Evolutionary conservation across 345 rosid genomes (phyloP), one percentile per base, ranked within the genome.

Genomic region (Citrus glauca): DNA sequence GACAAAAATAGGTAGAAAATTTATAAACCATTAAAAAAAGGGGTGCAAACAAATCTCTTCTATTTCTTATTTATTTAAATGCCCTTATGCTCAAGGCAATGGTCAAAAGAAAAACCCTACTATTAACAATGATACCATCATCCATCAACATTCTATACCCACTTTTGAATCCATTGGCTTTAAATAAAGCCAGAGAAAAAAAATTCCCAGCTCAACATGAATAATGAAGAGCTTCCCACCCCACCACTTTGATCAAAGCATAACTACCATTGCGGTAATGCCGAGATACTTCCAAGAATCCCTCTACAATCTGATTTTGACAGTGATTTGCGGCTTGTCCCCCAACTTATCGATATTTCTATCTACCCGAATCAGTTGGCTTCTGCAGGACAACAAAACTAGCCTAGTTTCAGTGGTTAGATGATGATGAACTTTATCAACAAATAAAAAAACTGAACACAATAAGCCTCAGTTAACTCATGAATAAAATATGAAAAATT

Each of bases 321-420:
- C 35, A 30, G 22, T 22, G 28, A 71, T 32, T 45, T 66, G 48
- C 63, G 8, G 69, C 69, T 25, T 71, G 77, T 5, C 45, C 77
- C 24, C 28, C n/a, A 14, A 63, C 30, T 66, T 56, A 72, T 82
- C 61, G 64, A 67, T 72, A 72, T 75, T 72, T 69, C 82, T 63
- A 68, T 42, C 86, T 72, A 61, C 82, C 73, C 3, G 37, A 67
- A 57, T 77, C 81, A 37, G 66, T 71, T 56, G 35, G 73, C 22
- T 24, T 80, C 84, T 84, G 82, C 53, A 55, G 45, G 27, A 37
- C 2, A 11, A 28, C 4, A 35, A 40, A 19, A 61, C 28, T 14
- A 35, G 64, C 30, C 19, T 13, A 4, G 27, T 55, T 35, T 16
- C n/a, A 45, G 11, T 7, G 2, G 32, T 27, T 9, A 72, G 67